A percentile compares a stretch with the other conserved stretches of the same genome.
phyloP scores from a whole-genome alignment of 2,329 filamentous ascomycete genomes.

The Colletotrichum kahawae region DNA sequence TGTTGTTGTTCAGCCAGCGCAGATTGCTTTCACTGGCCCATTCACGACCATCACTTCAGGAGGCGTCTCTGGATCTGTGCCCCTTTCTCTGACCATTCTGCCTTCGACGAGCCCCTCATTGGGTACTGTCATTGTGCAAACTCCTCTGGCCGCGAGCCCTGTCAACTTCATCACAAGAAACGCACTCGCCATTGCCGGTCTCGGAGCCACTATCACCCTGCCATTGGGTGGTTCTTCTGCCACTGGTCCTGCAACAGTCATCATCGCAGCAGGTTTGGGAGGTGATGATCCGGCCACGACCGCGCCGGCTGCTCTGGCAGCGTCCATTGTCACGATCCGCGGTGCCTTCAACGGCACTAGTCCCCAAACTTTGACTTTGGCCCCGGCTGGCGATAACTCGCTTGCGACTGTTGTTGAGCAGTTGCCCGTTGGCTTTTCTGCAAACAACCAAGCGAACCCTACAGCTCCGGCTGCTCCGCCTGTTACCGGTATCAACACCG shows the following conservation, averaged over 20 bases:
- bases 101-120: neutral
- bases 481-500: neutral
- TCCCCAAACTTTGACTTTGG: neutral
- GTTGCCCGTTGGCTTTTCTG: neutral
- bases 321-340: neutral
- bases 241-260: neutral
- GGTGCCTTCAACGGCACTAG: neutral
- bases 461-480: neutral
- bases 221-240: neutral
- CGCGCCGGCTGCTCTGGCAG: neutral
- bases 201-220: slow-evolving; percentile 1
- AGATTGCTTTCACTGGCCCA: slow-evolving; percentile 2
- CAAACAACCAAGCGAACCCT: neutral
- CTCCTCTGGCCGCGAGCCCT: neutral
- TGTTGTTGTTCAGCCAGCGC: slow-evolving; percentile 5
- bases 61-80: neutral
- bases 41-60: slow-evolving; percentile 13
- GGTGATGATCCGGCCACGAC: slow-evolving; percentile 7
- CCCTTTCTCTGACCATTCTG: neutral
- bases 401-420: slow-evolving; percentile 9
- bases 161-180: neutral
- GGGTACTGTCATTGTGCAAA: slow-evolving; percentile 13
- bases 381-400: neutral
- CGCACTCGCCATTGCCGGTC: neutral
- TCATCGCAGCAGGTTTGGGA: slow-evolving; percentile 1